phyloP scores from a whole-genome alignment of 176 grass and related monocot genomes.

The Olyra latifolia region DNA sequence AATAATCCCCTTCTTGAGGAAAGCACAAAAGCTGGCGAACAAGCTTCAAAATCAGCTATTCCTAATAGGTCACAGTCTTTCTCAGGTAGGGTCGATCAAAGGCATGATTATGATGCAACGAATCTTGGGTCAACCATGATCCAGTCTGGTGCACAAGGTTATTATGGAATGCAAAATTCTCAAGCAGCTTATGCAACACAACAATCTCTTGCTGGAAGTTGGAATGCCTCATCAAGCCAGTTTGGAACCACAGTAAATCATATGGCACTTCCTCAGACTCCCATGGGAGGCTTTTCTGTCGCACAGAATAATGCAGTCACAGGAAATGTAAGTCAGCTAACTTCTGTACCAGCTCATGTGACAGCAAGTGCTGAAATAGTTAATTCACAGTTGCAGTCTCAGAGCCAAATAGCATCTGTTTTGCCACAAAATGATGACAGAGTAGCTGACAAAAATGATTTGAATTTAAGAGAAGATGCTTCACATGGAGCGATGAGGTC shows the following conservation, averaged over 20 bases:
- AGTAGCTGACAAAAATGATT: constrained; percentile 32
- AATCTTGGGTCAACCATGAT: constrained; percentile 41
- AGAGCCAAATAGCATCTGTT: constrained; percentile 28
- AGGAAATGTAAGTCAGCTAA: constrained; percentile 42
- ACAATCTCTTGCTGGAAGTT: constrained; percentile 47
- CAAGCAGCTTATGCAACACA: constrained; percentile 45
- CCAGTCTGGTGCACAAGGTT: constrained; percentile 45
- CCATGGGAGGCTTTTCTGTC: constrained; percentile 28
- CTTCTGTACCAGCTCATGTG: constrained; percentile 32
- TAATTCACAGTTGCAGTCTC: constrained; percentile 22
- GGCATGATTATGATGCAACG: constrained; percentile 22
- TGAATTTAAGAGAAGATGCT: constrained; percentile 40
- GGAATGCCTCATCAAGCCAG: constrained; percentile 43
- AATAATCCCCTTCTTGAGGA: constrained; percentile 21
- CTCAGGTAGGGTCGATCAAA: constrained; percentile 29
- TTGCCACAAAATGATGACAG: constrained; percentile 31
- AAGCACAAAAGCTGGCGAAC: constrained; percentile 33
- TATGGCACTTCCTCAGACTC: constrained; percentile 34
- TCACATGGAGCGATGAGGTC: constrained; percentile 52
- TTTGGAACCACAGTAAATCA: constrained; percentile 42
- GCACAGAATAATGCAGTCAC: constrained; percentile 36
- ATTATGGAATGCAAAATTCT: constrained; percentile 45
- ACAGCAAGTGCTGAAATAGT: constrained; percentile 24
- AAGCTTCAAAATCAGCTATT: constrained; percentile 38
- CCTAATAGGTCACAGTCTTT: constrained; percentile 37